Conservation (phyloP, 306 rosid species). For the Pterocarpus macrocarpus region DNA sequence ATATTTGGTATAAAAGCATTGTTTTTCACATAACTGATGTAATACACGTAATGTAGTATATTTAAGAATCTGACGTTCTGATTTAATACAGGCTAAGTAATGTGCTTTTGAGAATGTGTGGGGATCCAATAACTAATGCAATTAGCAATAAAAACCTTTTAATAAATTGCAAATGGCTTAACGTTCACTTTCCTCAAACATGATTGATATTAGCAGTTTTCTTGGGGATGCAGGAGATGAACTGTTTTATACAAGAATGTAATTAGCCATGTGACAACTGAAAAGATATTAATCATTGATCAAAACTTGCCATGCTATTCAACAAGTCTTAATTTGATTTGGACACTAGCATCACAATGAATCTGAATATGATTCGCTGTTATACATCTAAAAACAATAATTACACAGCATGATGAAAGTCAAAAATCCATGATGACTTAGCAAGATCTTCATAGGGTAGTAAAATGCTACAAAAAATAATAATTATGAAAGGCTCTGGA, state of each 20-base stretch:
- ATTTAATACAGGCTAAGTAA: neutral
- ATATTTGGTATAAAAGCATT: no score
- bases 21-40: no score
- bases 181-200: no score
- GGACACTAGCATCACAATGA: slow-evolving; percentile 16
- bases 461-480: slow-evolving; percentile 34
- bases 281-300: slow-evolving; percentile 19
- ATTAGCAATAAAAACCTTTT: neutral
- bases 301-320: neutral
- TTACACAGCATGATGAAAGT: slow-evolving; percentile 52
- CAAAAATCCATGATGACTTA: slow-evolving; percentile 3
- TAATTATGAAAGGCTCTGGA: slow-evolving; percentile 17
- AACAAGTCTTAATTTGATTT: neutral
- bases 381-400: slow-evolving; percentile 45
- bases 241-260: neutral
- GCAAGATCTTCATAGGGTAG: slow-evolving; percentile 40
- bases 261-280: neutral
- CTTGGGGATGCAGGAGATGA: no score
- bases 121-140: neutral
- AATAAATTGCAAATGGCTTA: no score
- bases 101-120: neutral
- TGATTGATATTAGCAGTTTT: no score
- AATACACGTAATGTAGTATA: no score
- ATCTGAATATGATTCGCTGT: slow-evolving; percentile 41
- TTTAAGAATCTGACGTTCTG: no score